Evolutionary conservation across 176 grass and related monocot genomes (phyloP).

Genomic region (Eleusine indica): DNA sequence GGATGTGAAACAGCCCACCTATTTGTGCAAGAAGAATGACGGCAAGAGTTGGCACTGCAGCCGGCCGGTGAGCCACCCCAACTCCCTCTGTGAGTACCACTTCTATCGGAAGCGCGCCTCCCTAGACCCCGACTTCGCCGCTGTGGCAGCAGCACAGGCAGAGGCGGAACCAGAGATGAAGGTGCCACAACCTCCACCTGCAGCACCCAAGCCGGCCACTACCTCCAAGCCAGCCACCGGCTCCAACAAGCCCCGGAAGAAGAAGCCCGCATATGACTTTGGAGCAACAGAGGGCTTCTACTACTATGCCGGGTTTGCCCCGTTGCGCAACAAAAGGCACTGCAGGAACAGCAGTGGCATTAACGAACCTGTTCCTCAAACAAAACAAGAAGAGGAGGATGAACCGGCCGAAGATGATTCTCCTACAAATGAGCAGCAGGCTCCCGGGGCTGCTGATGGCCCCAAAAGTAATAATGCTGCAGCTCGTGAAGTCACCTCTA

Average conservation of each 20-base stretch:
- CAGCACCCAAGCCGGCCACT: constrained; percentile 2
- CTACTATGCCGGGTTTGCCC: constrained; percentile 55
- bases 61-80: constrained; percentile 26
- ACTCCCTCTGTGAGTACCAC: constrained; percentile 53
- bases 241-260: constrained; percentile 38
- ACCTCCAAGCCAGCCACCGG: background rate
- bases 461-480: background rate
- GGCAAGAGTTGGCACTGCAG: constrained; percentile 46
- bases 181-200: background rate
- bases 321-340: constrained; percentile 44
- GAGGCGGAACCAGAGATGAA: too few species aligned
- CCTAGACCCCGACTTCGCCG: constrained; percentile 3
- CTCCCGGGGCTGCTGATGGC: background rate
- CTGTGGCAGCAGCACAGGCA: too few species aligned
- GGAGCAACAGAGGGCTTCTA: constrained; percentile 31
- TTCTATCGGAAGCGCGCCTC: constrained; percentile 9
- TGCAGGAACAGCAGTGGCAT: background rate
- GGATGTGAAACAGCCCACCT: background rate
- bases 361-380: background rate
- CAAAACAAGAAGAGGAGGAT: background rate
- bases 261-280: background rate
- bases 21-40: constrained; percentile 58
- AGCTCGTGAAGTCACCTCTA: background rate
- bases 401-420: background rate
- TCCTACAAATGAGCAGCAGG: background rate